Conservation (phyloP, 495 filamentous ascomycete species). For the Glonium stellatum region DNA sequence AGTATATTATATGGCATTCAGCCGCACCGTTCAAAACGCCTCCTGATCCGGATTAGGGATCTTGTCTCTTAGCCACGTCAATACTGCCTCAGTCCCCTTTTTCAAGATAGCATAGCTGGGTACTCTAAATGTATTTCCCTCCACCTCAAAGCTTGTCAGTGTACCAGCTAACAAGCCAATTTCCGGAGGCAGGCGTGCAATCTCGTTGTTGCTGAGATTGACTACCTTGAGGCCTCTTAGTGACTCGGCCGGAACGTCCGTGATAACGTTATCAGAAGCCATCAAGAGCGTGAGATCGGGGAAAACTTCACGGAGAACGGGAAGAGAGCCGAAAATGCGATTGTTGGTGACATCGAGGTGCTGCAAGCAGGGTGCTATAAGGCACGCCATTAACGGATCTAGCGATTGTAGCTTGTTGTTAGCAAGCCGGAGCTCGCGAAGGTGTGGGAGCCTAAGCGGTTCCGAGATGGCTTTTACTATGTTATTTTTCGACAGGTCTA, state of each 20-base stretch:
- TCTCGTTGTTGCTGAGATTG: slow-evolving; percentile 77
- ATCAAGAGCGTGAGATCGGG: slow-evolving; percentile 60
- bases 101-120: slow-evolving; percentile 81
- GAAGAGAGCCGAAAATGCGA: slow-evolving; percentile 59
- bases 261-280: slow-evolving; percentile 68
- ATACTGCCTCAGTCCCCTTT: slow-evolving; percentile 79
- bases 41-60: slow-evolving; percentile 57
- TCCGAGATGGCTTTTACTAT: slow-evolving; percentile 57
- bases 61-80: slow-evolving; percentile 73
- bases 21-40: slow-evolving; percentile 13
- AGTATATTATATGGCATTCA: too few species aligned
- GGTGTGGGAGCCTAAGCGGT: slow-evolving; percentile 58
- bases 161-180: slow-evolving; percentile 64
- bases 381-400: slow-evolving; percentile 51
- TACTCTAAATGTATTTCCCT: slow-evolving; percentile 76
- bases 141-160: slow-evolving; percentile 55
- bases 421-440: slow-evolving; percentile 67
- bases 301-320: slow-evolving; percentile 50
- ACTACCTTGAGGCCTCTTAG: slow-evolving; percentile 68
- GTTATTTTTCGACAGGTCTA: slow-evolving; percentile 77
- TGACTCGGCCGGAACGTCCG: slow-evolving; percentile 62
- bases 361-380: slow-evolving; percentile 63
- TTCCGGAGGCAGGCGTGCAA: slow-evolving; percentile 65
- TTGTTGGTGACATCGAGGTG: slow-evolving; percentile 77
- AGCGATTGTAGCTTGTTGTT: slow-evolving; percentile 62